Percentiles rank a stretch among this genome's conserved stretches.
phyloP scores from a whole-genome alignment of 306 rosid genomes.

The Acacia confusa region DNA sequence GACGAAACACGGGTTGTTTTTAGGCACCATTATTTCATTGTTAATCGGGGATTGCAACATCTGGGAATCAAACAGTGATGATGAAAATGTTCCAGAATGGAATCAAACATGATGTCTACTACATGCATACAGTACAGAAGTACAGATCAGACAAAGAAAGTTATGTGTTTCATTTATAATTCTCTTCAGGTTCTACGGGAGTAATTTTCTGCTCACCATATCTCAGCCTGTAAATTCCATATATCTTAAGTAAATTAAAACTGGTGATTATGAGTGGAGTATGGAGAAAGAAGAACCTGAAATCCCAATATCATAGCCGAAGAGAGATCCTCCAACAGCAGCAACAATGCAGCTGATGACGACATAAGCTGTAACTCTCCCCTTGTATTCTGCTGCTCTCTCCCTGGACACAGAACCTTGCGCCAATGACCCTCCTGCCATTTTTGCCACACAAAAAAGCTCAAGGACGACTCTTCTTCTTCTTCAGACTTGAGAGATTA shows the following conservation, averaged over 20 bases:
- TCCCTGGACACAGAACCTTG: conserved; percentile 49
- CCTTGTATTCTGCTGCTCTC: conserved; percentile 71
- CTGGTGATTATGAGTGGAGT: background rate
- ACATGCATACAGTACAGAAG: background rate
- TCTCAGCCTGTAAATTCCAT: background rate
- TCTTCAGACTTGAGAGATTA: background rate
- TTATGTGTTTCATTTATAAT: background rate
- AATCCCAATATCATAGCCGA: conserved; percentile 93
- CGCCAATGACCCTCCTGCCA: conserved; percentile 76
- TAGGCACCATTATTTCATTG: background rate
- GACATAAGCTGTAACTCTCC: conserved; percentile 73
- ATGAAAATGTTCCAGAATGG: background rate
- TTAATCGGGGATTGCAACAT: background rate
- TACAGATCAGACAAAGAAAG: background rate
- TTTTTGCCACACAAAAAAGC: conserved; percentile 7
- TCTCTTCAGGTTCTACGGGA: background rate
- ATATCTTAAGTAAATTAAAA: background rate
- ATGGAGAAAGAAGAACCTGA: conserved; percentile 59
- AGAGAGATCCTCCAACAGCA: conserved; percentile 83
- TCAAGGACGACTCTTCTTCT: background rate
- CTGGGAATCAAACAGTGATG: background rate
- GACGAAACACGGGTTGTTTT: background rate
- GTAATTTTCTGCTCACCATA: background rate
- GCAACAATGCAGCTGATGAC: conserved; percentile 75
- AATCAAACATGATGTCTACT: background rate